These are phyloP conservation scores for Pseudonectria foliicola DNA, from an alignment of 2,329 filamentous ascomycete genomes.

Conservation along the genomic window DNA sequence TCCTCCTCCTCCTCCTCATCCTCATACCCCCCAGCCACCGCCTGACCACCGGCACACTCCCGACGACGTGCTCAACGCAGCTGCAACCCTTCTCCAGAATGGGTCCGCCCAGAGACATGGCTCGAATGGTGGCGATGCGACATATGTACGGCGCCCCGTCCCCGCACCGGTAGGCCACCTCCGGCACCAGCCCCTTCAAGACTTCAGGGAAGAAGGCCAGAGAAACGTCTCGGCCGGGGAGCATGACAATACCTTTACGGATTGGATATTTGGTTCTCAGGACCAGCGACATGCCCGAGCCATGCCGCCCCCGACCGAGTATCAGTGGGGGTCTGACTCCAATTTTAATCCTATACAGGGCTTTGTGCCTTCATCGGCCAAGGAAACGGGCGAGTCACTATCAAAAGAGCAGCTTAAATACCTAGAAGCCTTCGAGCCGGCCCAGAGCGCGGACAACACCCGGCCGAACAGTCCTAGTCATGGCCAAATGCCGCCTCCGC, in stretches of 20 bases:
- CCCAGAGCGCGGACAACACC: constrained; percentile 52
- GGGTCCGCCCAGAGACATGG: constrained; percentile 21
- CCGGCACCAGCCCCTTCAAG: constrained; percentile 35
- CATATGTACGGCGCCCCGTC: constrained; percentile 19
- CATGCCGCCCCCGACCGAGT: constrained; percentile 32
- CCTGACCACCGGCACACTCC: constrained; percentile 29
- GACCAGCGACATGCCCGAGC: constrained; percentile 24
- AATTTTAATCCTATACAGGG: constrained; percentile 51
- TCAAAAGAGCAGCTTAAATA: constrained; percentile 48
- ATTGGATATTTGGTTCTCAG: constrained; percentile 34
- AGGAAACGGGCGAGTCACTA: constrained; percentile 52
- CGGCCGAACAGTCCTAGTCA: constrained; percentile 47
- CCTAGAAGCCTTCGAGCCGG: constrained; percentile 50
- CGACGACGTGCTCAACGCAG: constrained; percentile 50
- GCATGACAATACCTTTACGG: constrained; percentile 31
- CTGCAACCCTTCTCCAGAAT: constrained; percentile 45
- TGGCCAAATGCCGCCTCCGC: constrained; percentile 9
- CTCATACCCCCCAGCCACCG: constrained; percentile 17
- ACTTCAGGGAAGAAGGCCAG: constrained; percentile 34
- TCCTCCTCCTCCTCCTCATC: constrained; percentile 1
- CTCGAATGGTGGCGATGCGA: constrained; percentile 19
- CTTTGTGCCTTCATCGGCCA: constrained; percentile 50
- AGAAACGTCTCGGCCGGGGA: constrained; percentile 25
- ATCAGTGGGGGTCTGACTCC: constrained; percentile 64
- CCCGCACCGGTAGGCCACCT: constrained; percentile 34